phyloP scores from a whole-genome alignment of 805 yeast genomes.

The Wickerhamomyces subpelliculosus region DNA sequence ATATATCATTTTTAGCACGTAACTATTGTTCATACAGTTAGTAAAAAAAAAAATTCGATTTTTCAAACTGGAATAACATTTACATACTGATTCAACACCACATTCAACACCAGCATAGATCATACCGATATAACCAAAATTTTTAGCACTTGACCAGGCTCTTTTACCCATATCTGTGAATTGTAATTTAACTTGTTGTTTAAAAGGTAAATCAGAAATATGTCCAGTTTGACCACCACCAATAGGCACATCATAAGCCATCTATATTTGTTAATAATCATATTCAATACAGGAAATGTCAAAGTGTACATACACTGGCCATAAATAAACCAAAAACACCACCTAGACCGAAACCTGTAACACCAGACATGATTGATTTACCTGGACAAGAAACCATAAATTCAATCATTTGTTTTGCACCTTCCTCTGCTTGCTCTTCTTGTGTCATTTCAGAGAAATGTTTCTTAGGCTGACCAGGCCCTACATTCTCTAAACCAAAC shows the following conservation, averaged over 20 bases:
- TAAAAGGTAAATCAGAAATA: conserved; percentile 80
- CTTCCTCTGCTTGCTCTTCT: conserved; percentile 89
- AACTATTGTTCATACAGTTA: too few relatives aligned
- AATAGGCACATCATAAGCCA: conserved; percentile 78
- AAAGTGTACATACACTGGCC: conserved; percentile 42
- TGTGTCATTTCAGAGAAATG: conserved; percentile 68
- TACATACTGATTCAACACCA: conserved; percentile 55
- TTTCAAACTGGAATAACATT: conserved; percentile 14
- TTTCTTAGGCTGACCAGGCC: conserved; percentile 37
- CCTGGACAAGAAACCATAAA: conserved; percentile 95
- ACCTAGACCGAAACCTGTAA: conserved; percentile 88
- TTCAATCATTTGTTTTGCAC: conserved; percentile 76
- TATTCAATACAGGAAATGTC: not conserved
- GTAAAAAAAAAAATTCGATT: too few relatives aligned
- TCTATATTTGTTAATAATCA: conserved; percentile 19
- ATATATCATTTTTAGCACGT: conserved; percentile 87
- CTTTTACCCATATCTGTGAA: conserved; percentile 88
- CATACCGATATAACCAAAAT: conserved; percentile 89
- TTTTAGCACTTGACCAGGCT: conserved; percentile 84
- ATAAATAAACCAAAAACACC: conserved; percentile 94
- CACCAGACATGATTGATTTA: conserved; percentile 86
- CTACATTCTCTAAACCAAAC: conserved; percentile 33
- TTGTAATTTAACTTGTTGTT: conserved; percentile 87
- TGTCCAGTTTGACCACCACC: conserved; percentile 46
- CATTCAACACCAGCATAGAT: conserved; percentile 92